Evolutionary conservation across 805 yeast genomes (phyloP), one percentile per base, ranked within the genome.

Genomic region (Nakazawaea ernobii): DNA sequence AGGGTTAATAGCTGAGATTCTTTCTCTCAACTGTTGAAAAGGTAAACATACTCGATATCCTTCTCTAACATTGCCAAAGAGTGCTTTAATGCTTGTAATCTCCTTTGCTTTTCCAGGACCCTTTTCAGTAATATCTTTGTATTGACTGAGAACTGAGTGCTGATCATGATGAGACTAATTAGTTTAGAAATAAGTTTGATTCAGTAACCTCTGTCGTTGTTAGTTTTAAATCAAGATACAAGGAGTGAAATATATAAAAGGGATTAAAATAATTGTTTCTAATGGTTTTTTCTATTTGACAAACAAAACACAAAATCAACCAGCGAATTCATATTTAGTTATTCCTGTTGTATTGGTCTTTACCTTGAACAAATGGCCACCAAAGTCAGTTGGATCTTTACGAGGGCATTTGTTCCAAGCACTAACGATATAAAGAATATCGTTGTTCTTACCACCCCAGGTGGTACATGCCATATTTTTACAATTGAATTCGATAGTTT

Each of bases 361-460:
- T 45, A 49, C 46, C 45, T 53, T 57, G 56, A 57, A 64, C 13
- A 65, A 40, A 42, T 65, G 68, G 17, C 69, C 69, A 13, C 66
- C 67, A 14, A 47, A 39, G 38, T 61, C 66, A 32, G 39, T 45
- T 40, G 43, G 45, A 17, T 49, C 51, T n/a, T 33, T 28, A 20
- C 27, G 48, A 10, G 35, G 39, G 9, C 20, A 32, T 15, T 43
- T 45, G 39, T 54, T 50, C 17, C 43, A 46, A 7, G 65, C 67
- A 24, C 59, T 53, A 1, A 59, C 62, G 13, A 56, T 57, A 45
- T 58, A 62, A 13, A 64, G 38, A 10, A 54, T 55, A 49, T 58
- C 54, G 44, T 56, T 54, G 44, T 63, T 49, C 24, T 51, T 51
- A 6, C 67, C 67, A 13, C 68, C 69, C 69, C 69, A 65, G 3